Conservation (phyloP, 164 flowering plant species). For the Stephania yunnanensis region DNA sequence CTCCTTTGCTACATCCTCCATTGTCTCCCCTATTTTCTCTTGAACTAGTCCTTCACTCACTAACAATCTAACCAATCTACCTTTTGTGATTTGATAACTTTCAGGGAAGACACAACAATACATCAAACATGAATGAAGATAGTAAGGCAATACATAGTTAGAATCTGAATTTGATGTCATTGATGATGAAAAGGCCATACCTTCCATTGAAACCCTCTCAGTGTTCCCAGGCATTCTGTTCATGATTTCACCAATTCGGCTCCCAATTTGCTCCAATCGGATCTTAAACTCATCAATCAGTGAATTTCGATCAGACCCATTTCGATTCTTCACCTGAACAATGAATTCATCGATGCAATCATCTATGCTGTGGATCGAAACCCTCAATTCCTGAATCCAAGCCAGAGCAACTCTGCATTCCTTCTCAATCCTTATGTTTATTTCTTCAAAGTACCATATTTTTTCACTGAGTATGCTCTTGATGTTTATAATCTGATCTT, state of each 20-base stretch:
- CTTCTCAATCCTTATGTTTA: neutral
- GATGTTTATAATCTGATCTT: conserved; percentile 11
- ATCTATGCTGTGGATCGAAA: conserved; percentile 14
- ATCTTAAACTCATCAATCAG: conserved; percentile 5
- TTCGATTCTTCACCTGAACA: conserved; percentile 15
- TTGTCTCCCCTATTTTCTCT: conserved; percentile 15
- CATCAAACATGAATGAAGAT: conserved; percentile 18
- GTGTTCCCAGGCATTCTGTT: conserved; percentile 2
- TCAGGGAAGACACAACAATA: conserved; percentile 33
- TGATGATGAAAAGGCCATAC: conserved; percentile 12
- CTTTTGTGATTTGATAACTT: conserved; percentile 17
- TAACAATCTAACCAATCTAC: conserved; percentile 22
- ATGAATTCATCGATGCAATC: conserved; percentile 19
- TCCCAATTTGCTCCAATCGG: conserved; percentile 12
- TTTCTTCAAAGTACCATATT: neutral
- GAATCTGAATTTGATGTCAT: neutral
- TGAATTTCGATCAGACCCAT: conserved; percentile 6
- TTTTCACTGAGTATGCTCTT: conserved; percentile 9
- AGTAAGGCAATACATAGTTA: conserved; percentile 17
- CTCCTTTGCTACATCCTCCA: conserved; percentile 24
- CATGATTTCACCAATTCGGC: conserved; percentile 8
- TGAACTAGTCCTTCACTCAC: conserved; percentile 25
- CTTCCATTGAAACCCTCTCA: conserved; percentile 5
- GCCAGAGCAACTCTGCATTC: neutral
- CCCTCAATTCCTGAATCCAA: conserved; percentile 16